These are phyloP conservation scores for Apiospora kogelbergensis DNA, from an alignment of 2,329 filamentous ascomycete species.

Conservation along the genomic window DNA sequence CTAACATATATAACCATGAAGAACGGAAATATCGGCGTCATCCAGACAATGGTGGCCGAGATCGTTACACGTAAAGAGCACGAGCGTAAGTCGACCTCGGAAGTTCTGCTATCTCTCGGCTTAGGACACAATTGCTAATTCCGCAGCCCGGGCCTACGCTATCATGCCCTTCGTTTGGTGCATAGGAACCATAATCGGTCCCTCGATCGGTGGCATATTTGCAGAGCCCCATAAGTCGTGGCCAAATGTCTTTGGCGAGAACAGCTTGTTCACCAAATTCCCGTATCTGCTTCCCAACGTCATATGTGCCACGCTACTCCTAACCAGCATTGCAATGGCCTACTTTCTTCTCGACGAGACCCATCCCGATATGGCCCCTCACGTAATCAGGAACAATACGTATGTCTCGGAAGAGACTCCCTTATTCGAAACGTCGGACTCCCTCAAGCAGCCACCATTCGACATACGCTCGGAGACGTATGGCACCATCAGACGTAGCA, in stretches of 20 bases:
- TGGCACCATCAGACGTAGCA: constrained; percentile 61
- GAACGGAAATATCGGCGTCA: constrained; percentile 89
- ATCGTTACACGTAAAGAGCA: constrained; percentile 80
- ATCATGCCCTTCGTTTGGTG: constrained; percentile 96
- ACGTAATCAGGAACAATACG: constrained; percentile 45
- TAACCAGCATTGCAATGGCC: constrained; percentile 78
- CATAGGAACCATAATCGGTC: constrained; percentile 85
- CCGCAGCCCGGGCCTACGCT: constrained; percentile 74
- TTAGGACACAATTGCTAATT: constrained; percentile 1
- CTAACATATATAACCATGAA: constrained; percentile 38
- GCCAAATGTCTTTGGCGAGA: constrained; percentile 66
- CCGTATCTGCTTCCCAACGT: constrained; percentile 91
- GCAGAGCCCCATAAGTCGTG: constrained; percentile 75
- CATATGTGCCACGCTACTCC: constrained; percentile 73
- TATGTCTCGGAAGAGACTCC: constrained; percentile 68
- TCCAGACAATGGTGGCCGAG: constrained; percentile 92
- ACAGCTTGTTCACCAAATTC: constrained; percentile 72
- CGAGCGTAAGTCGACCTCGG: constrained; percentile 65
- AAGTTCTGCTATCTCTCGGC: background rate
- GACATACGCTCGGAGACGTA: constrained; percentile 78
- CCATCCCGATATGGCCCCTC: constrained; percentile 75
- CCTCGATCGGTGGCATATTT: constrained; percentile 84
- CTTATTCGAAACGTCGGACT: constrained; percentile 72
- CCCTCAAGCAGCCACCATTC: constrained; percentile 69
- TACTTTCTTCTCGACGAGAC: constrained; percentile 84